Percentiles rank a stretch among this genome's conserved stretches.
Conservation (phyloP, 805 yeast genomes). For the Myxozyma vanderwaltii region DNA sequence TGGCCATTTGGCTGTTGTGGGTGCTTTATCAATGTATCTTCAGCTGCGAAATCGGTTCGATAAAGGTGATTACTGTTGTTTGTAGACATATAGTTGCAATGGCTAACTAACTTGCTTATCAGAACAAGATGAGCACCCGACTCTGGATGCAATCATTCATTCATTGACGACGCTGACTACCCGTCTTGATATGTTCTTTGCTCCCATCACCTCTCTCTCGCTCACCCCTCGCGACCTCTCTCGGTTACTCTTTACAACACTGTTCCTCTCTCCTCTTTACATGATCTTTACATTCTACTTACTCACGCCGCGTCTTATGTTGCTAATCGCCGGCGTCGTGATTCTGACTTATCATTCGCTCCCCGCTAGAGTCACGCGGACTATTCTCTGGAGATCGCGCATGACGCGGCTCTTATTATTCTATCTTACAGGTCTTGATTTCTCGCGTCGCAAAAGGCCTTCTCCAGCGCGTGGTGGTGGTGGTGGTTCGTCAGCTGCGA, state of each 20-base stretch:
- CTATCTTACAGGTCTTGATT: conserved; percentile 85
- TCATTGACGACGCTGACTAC: conserved; percentile 72
- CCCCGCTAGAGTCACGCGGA: conserved; percentile 80
- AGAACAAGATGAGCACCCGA: conserved; percentile 67
- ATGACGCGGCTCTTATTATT: conserved; percentile 70
- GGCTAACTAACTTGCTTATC: background rate
- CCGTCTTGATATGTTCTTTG: conserved; percentile 72
- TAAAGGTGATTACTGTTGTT: conserved; percentile 14
- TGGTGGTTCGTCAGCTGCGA: background rate
- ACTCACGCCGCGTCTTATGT: conserved; percentile 67
- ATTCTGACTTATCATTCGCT: conserved; percentile 82
- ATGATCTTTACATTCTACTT: conserved; percentile 67
- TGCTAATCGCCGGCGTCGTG: conserved; percentile 60
- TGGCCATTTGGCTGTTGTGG: conserved; percentile 72
- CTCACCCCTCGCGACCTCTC: conserved; percentile 77
- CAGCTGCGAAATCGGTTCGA: conserved; percentile 35
- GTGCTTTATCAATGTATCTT: conserved; percentile 40
- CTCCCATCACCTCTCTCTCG: conserved; percentile 71
- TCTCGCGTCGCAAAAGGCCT: conserved; percentile 39
- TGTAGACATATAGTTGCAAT: background rate
- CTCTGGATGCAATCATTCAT: conserved; percentile 82
- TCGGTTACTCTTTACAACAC: conserved; percentile 77
- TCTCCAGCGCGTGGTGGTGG: background rate
- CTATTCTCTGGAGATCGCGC: conserved; percentile 80
- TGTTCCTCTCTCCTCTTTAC: conserved; percentile 83